These are phyloP conservation scores for Claviceps pazoutovae DNA, from an alignment of 2,329 filamentous ascomycete genomes.

Conservation along the genomic window DNA sequence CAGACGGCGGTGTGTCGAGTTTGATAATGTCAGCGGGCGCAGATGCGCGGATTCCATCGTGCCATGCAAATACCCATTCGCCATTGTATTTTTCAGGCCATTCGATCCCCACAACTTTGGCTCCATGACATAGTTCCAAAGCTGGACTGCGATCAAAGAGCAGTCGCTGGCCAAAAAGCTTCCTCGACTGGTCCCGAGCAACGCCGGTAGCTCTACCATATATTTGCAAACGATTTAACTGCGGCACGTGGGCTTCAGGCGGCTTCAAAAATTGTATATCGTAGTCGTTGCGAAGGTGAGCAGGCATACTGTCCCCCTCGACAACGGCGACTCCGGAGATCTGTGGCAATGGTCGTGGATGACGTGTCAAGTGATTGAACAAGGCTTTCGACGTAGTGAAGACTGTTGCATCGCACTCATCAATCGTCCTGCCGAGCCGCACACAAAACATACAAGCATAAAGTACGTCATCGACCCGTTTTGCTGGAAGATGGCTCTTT, in stretches of 20 bases:
- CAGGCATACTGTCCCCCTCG: constrained; percentile 27
- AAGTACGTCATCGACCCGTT: constrained; percentile 35
- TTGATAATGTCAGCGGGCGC: constrained; percentile 35
- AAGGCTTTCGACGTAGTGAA: constrained; percentile 40
- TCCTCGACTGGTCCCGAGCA: constrained; percentile 32
- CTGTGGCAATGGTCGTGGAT: constrained; percentile 37
- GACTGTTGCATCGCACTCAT: constrained; percentile 42
- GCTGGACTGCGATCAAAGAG: constrained; percentile 30
- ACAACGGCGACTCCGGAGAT: constrained; percentile 35
- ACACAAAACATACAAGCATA: constrained; percentile 44
- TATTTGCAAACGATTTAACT: constrained; percentile 27
- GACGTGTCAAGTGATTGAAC: constrained; percentile 38
- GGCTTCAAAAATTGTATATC: constrained; percentile 35
- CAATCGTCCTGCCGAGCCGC: constrained; percentile 31
- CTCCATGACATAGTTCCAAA: constrained; percentile 33
- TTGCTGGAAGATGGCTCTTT: constrained; percentile 38
- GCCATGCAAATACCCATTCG: constrained; percentile 44
- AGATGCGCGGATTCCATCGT: constrained; percentile 36
- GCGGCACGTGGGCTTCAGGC: constrained; percentile 26
- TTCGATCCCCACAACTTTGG: constrained; percentile 34
- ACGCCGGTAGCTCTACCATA: constrained; percentile 28
- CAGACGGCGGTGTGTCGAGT: constrained; percentile 31
- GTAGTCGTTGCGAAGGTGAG: constrained; percentile 31
- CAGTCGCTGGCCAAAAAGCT: constrained; percentile 31
- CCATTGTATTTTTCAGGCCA: constrained; percentile 38